Conservation (phyloP, 768 basidiomycete species). For the Russula dissimulans region DNA sequence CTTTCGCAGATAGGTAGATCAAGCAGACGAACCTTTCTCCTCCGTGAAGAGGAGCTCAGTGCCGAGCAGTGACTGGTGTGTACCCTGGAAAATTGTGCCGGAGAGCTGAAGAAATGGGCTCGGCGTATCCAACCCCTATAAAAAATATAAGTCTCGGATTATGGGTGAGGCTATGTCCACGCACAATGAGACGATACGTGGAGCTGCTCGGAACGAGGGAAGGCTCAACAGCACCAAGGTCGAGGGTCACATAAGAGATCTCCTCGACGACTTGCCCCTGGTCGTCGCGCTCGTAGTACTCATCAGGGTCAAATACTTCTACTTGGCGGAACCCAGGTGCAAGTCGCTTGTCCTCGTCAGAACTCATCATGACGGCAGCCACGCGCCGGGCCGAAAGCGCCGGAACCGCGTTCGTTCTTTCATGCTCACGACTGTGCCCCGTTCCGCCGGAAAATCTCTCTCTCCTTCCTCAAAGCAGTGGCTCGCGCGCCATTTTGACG, state of each 20-base stretch:
- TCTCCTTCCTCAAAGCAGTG: conserved; percentile 43
- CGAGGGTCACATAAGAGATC: conserved; percentile 61
- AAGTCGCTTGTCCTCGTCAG: conserved; percentile 21
- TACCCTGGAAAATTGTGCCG: conserved; percentile 64
- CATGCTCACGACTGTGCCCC: conserved; percentile 4
- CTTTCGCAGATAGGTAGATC: too few species aligned
- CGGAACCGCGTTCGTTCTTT: neutral
- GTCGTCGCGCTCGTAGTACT: conserved; percentile 48
- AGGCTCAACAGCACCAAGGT: conserved; percentile 62
- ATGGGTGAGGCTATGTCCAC: conserved; percentile 23
- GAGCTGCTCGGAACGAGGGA: conserved; percentile 65
- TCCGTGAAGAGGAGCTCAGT: conserved; percentile 72
- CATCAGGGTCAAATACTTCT: conserved; percentile 55
- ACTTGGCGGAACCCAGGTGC: conserved; percentile 60
- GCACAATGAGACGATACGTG: conserved; percentile 64
- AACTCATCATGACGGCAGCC: neutral
- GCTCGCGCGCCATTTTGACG: conserved; percentile 60
- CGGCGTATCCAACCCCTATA: conserved; percentile 62
- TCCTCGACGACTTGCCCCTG: conserved; percentile 37
- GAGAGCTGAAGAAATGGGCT: conserved; percentile 71
- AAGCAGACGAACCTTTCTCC: conserved; percentile 39
- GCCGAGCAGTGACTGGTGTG: conserved; percentile 58
- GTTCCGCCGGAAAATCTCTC: conserved; percentile 6
- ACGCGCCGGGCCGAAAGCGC: neutral
- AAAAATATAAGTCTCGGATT: neutral